Conservation (phyloP, 2,329 filamentous ascomycete species). For the Penicillium digitatum region DNA sequence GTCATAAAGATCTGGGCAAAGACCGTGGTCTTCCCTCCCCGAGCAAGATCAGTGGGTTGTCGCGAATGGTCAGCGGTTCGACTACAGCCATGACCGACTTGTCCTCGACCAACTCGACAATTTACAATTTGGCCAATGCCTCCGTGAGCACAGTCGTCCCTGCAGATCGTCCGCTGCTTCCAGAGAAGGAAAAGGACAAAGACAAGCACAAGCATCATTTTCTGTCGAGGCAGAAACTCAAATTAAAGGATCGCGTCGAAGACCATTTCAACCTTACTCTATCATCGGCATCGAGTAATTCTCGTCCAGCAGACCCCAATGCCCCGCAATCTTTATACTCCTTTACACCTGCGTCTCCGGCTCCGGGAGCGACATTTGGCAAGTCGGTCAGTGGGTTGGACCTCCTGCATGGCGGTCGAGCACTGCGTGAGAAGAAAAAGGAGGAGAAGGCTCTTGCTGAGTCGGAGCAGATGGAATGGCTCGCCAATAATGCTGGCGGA, state of each 20-base stretch:
- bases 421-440: constrained; percentile 74
- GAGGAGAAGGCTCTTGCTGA: constrained; percentile 57
- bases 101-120: constrained; percentile 52
- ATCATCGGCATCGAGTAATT: constrained; percentile 63
- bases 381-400: constrained; percentile 81
- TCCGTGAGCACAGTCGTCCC: constrained; percentile 61
- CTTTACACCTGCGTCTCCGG: constrained; percentile 62
- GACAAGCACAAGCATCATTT: constrained; percentile 60
- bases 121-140: constrained; percentile 60
- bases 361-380: constrained; percentile 61
- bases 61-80: constrained; percentile 56
- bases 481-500: constrained; percentile 25
- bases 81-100: constrained; percentile 57
- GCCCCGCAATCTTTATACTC: constrained; percentile 62
- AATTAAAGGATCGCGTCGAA: constrained; percentile 56
- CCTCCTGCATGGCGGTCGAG: constrained; percentile 70
- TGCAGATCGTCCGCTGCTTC: constrained; percentile 37
- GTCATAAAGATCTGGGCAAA: constrained; percentile 52
- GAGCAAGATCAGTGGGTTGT: constrained; percentile 53
- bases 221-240: constrained; percentile 62
- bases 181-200: constrained; percentile 41
- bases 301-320: constrained; percentile 59
- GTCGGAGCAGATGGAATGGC: constrained; percentile 36
- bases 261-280: constrained; percentile 56
- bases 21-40: constrained; percentile 57